Evolutionary conservation across 2,329 filamentous ascomycete genomes (phyloP).

Genomic region (Westerdykella ornata): DNA sequence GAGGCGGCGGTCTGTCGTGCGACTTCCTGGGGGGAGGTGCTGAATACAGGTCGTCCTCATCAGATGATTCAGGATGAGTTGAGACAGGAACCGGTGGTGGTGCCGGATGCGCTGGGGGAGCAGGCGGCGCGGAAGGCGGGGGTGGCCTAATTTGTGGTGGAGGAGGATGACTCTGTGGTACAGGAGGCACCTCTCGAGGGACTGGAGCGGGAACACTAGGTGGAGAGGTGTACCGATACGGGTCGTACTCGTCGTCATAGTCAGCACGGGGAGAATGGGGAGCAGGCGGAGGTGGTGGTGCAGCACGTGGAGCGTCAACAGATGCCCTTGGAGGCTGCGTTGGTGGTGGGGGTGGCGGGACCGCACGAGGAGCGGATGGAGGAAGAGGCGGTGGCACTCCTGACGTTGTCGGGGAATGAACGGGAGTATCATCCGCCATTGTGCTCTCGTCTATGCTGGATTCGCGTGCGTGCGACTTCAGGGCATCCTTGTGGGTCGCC

Average conservation of each 20-base stretch:
- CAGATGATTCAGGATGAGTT: conserved; percentile 21
- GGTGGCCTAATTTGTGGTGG: conserved; percentile 30
- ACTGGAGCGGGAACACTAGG: conserved; percentile 27
- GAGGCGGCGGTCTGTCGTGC: conserved; percentile 31
- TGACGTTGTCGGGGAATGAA: conserved; percentile 38
- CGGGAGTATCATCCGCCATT: conserved; percentile 49
- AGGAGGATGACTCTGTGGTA: conserved; percentile 26
- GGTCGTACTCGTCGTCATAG: conserved; percentile 62
- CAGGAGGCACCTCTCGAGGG: conserved; percentile 25
- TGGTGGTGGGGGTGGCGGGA: conserved; percentile 52
- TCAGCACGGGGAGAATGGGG: conserved; percentile 13
- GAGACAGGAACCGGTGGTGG: conserved; percentile 10
- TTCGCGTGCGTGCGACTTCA: conserved; percentile 74
- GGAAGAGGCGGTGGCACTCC: conserved; percentile 31
- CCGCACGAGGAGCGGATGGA: conserved; percentile 36
- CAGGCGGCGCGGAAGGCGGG: conserved; percentile 30
- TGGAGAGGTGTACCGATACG: conserved; percentile 48
- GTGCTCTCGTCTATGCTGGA: conserved; percentile 65
- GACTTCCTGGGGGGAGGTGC: conserved; percentile 33
- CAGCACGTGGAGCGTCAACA: conserved; percentile 62
- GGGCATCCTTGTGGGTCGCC: conserved; percentile 85
- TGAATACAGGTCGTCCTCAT: conserved; percentile 36
- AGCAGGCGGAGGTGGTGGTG: conserved; percentile 55
- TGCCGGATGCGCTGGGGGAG: conserved; percentile 24
- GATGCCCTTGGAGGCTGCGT: conserved; percentile 55